Evolutionary conservation across 441 rosid species (phyloP).

Genomic region (Adansonia gregorii): DNA sequence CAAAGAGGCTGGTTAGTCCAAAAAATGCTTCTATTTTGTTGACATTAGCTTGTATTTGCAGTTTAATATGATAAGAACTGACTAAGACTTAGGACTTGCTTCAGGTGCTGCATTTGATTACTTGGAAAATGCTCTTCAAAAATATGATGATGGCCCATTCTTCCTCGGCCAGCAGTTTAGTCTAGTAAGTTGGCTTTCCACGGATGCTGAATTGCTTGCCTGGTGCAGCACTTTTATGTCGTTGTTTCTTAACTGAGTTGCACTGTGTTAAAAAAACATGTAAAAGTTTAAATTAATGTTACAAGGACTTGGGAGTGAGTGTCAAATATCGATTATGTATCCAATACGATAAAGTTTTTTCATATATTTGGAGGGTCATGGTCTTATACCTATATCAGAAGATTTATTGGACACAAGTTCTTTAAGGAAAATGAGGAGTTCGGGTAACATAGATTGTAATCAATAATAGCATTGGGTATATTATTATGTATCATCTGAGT

Average conservation of each 20-base stretch:
- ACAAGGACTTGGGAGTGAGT: neutral
- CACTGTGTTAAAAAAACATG: neutral
- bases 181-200: conserved; percentile 49
- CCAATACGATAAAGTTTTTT: neutral
- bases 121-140: conserved; percentile 69
- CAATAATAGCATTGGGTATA: neutral
- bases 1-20: conserved; percentile 59
- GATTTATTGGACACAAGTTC: neutral
- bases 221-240: neutral
- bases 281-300: neutral
- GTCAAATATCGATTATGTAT: neutral
- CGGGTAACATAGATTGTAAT: neutral
- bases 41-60: neutral
- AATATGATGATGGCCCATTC: conserved; percentile 83
- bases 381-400: too few species aligned
- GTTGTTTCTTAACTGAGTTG: neutral
- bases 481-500: neutral
- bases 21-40: neutral
- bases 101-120: conserved; percentile 72
- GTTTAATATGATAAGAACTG: neutral
- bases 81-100: conserved; percentile 19
- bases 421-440: neutral
- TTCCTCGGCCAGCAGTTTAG: conserved; percentile 74
- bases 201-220: conserved; percentile 2
- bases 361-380: neutral